Base-by-base conservation (phyloP, 1,284 basidiomycete genomes). In the Austroboletus niveus region DNA sequence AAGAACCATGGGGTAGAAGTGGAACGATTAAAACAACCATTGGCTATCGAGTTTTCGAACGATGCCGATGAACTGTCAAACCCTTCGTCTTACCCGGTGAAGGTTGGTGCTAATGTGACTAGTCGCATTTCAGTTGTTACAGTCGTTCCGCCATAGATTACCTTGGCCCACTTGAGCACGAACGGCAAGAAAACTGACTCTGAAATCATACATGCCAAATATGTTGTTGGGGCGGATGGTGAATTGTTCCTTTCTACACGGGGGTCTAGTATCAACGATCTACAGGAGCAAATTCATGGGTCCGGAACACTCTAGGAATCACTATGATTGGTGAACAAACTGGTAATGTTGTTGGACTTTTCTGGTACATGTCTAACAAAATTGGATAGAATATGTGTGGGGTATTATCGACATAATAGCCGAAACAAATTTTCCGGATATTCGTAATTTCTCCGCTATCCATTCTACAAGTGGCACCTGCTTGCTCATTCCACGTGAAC, bases 241-340 rank as follows among this genome's bases (percentile, higher is more conserved):
- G 49, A 50, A 69, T 47, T 7, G 10, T 39, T 17, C 15, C 24
- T 8, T 8, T 15, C 14, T 15, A 8, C 22, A 27, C 15, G 27
- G 22, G 8, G 1, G 15, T 35, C 34, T 17, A 8, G 43, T 40
- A 30, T 27, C 31, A 4, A 41, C 20, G 45, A 11, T 40, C 1
- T 15, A 24, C 31, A 79, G 83, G 84, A 11, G 89, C 87, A 0
- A 87, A 90, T 68, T 89, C 86, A 5, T 91, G 87, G 87, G 85
- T 89, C 7, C 78, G 89, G 17, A 84, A 85, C 55, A 60, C 72
- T 2, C 70, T 89, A 24, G 77, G 77, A 6, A 84, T 90, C 90
- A 48, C 15, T n/a, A 42, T 42, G 41, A 15, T 7, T 8, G 41
- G 41, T 12, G 41, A 42, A n/a, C 11, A 42, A n/a, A 42, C 41